Evolutionary conservation across 78 protist species (phyloP).

Genomic region (Dictyostelium capitatum): DNA sequence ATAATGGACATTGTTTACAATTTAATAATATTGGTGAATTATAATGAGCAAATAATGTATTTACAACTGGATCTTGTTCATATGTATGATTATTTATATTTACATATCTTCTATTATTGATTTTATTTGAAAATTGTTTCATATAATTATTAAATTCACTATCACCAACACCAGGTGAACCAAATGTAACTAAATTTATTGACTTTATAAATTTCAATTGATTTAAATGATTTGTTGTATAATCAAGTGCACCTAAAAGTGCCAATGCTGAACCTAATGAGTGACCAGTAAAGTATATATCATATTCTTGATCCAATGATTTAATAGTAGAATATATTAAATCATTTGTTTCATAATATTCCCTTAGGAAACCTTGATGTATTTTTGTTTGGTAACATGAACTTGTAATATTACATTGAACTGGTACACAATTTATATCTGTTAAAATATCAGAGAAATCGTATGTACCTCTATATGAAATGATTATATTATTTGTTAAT

Average conservation of each 20-base stretch:
- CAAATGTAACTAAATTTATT: slow-evolving; percentile 23
- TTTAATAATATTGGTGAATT: neutral
- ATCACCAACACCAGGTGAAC: slow-evolving; percentile 32
- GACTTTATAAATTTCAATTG: neutral
- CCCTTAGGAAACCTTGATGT: slow-evolving; percentile 1
- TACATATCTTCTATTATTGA: slow-evolving; percentile 13
- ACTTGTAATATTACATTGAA: slow-evolving; percentile 9
- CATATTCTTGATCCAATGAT: neutral
- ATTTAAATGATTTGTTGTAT: neutral
- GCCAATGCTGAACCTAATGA: slow-evolving; percentile 31
- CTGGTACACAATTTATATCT: slow-evolving; percentile 1
- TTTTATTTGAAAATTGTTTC: neutral
- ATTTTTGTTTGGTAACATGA: neutral
- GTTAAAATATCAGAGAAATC: neutral
- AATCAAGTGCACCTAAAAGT: neutral
- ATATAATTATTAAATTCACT: neutral
- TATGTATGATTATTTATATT: neutral
- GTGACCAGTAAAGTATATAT: slow-evolving; percentile 46
- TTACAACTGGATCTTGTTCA: neutral
- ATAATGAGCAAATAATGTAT: neutral
- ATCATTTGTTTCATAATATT: neutral
- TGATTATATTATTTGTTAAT: slow-evolving; percentile 11
- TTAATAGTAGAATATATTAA: neutral
- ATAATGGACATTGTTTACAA: slow-evolving; percentile 9
- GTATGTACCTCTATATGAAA: slow-evolving; percentile 35